phyloP scores from a whole-genome alignment of 805 yeast genomes.

The Pichia sporocuriosa region DNA sequence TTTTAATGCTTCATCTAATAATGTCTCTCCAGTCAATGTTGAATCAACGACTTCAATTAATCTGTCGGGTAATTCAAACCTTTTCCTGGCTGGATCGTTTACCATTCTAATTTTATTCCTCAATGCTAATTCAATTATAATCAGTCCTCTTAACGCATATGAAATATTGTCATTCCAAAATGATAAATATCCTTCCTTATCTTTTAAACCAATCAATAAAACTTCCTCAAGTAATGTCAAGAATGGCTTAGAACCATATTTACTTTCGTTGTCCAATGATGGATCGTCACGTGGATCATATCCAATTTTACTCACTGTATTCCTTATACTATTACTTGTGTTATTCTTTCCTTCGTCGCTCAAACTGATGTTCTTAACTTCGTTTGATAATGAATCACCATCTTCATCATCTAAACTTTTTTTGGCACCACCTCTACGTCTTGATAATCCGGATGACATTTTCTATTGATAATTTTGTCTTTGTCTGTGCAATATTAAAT shows the following conservation, averaged over 20 bases:
- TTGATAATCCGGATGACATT: constrained; percentile 51
- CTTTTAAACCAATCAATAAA: constrained; percentile 84
- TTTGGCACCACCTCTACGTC: constrained; percentile 56
- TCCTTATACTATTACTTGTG: constrained; percentile 1
- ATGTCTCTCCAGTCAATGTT: constrained; percentile 87
- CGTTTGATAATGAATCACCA: constrained; percentile 22
- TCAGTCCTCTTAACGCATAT: constrained; percentile 92
- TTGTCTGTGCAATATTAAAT: too few relatives aligned
- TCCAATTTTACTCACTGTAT: constrained; percentile 50
- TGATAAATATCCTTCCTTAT: constrained; percentile 90
- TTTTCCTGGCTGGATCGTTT: constrained; percentile 85
- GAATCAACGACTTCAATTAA: constrained; percentile 81
- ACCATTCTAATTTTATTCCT: constrained; percentile 84
- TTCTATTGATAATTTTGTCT: too few relatives aligned
- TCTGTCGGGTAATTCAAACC: constrained; percentile 84
- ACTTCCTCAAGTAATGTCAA: constrained; percentile 97
- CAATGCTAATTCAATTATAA: constrained; percentile 83
- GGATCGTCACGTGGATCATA: constrained; percentile 64
- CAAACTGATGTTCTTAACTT: background rate
- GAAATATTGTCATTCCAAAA: constrained; percentile 98
- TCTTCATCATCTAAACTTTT: constrained; percentile 26
- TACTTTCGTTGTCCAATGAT: constrained; percentile 31
- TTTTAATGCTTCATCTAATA: constrained; percentile 87
- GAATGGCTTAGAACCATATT: constrained; percentile 47
- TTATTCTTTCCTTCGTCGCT: background rate